Evolutionary conservation across 768 basidiomycete species (phyloP).

Genomic region (Phallus indusiatus): DNA sequence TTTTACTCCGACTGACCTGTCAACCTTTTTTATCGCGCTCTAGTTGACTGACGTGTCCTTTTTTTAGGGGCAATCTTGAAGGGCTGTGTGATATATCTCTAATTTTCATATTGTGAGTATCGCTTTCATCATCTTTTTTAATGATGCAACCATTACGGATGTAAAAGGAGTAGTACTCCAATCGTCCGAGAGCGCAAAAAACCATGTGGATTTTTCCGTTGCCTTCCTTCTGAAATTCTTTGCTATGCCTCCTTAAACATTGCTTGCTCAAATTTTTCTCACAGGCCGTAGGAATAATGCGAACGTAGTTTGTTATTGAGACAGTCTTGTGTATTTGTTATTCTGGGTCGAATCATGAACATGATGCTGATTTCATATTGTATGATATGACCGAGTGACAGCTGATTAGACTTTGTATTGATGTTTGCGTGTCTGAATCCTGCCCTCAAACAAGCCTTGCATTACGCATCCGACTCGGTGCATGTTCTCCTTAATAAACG

Average conservation of each 20-base stretch:
- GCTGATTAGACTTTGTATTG: too few species aligned
- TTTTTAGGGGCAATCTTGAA: not conserved
- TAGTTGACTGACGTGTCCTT: not conserved
- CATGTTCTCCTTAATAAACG: too few species aligned
- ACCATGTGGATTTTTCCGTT: conserved; percentile 12
- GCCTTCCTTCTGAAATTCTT: conserved; percentile 9
- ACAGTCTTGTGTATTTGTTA: too few species aligned
- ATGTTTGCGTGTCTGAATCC: too few species aligned
- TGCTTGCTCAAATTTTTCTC: not conserved
- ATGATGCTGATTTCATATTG: too few species aligned
- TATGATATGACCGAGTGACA: too few species aligned
- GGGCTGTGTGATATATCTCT: not conserved
- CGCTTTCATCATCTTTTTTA: not conserved
- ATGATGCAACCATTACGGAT: conserved; percentile 10
- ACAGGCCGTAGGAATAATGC: not conserved
- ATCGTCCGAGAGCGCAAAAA: conserved; percentile 9
- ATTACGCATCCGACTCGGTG: too few species aligned
- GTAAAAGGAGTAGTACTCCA: conserved; percentile 8
- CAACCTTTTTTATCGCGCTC: not conserved
- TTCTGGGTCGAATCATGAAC: too few species aligned
- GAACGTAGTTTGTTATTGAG: too few species aligned
- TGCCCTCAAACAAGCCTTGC: too few species aligned
- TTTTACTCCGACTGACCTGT: conserved; percentile 6
- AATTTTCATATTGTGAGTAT: not conserved
- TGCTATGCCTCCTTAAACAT: not conserved